Evolutionary conservation across 2,329 filamentous ascomycete genomes (phyloP), one percentile per base, ranked within the genome.

Genomic region (Pleomassaria siparia): DNA sequence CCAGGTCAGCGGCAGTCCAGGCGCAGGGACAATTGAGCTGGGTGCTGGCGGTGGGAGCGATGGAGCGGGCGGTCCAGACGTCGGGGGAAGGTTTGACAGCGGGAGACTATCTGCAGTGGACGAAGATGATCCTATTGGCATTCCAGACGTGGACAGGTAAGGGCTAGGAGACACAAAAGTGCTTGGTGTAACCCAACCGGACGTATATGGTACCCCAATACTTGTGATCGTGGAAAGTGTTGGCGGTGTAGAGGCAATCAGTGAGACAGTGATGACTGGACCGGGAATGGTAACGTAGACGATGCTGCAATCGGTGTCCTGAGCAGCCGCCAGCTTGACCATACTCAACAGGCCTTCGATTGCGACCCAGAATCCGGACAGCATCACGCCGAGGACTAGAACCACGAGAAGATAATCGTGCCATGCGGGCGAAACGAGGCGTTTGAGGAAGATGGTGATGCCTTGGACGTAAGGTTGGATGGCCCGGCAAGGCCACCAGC

Each of bases 271-370:
- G n/a, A 67, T 60, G 42, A 68, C 60, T 0, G 63, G 62, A 2
- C 63, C 66, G 4, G 65, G 64, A 8, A 68, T 47, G 7, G 64
- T 68, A 25, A 69, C 60, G 35, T 67, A 69, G 44, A 66, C 59
- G 29, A 67, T 40, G 32, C 62, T 68, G 50, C 66, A 70, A 36
- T 61, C 54, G 4, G 52, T 40, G 8, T 56, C 55, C 22, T 66
- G 62, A 16, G 66, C 66, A n/a, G 52, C 44, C n/a, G 53, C 63
- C 18, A 44, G 47, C n/a, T 51, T 51, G 16, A 66, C 41, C 1
- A 63, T 46, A 5, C 47, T 49, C 20, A 58, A 41, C 18, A 64
- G 0, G 16, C 60, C 53, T 18, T 64, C 60, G 8, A 67, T 25
- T 6, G 53, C 52, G 5, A 54, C 29, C 43, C 60, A 67, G 32